Conservation (phyloP, 1,139 yeast genomes). For the Hemisphaericaspora lyxosophila region DNA sequence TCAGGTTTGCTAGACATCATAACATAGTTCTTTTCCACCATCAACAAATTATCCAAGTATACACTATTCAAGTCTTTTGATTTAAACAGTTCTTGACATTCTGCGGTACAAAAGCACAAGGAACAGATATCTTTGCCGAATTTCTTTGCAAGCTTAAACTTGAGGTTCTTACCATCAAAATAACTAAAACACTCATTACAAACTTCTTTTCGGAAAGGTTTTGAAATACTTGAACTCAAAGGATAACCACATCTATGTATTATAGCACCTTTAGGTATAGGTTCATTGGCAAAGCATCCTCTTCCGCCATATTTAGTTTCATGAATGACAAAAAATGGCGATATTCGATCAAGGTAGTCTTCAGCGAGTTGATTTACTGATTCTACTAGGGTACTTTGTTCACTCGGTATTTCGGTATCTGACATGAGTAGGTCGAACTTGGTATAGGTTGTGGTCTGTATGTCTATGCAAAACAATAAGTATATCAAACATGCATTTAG, state of each 20-base stretch:
- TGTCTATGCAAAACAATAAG: no score
- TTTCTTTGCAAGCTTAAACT: slow-evolving; percentile 39
- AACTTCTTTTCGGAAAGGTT: slow-evolving; percentile 64
- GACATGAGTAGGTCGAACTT: no score
- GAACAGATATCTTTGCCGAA: slow-evolving; percentile 54
- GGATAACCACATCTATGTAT: slow-evolving; percentile 44
- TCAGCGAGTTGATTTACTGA: background rate
- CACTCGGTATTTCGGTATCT: slow-evolving; percentile 6
- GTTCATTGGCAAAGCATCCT: slow-evolving; percentile 55
- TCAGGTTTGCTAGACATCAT: slow-evolving; percentile 26
- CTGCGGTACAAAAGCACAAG: slow-evolving; percentile 56
- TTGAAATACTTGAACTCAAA: slow-evolving; percentile 47
- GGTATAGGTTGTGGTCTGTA: no score
- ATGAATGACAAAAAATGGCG: slow-evolving; percentile 36
- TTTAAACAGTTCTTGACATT: slow-evolving; percentile 41
- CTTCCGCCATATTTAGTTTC: slow-evolving; percentile 60
- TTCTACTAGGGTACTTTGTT: slow-evolving; percentile 10
- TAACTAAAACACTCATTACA: slow-evolving; percentile 58
- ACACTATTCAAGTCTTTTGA: slow-evolving; percentile 22
- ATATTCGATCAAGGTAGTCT: slow-evolving; percentile 9
- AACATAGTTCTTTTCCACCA: slow-evolving; percentile 27
- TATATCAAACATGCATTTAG: no score
- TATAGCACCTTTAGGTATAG: slow-evolving; percentile 41
- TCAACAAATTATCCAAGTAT: slow-evolving; percentile 23
- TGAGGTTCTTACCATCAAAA: slow-evolving; percentile 49